Conservation (phyloP, 2,329 filamentous ascomycete species). For the Botrytis sinoallii region DNA sequence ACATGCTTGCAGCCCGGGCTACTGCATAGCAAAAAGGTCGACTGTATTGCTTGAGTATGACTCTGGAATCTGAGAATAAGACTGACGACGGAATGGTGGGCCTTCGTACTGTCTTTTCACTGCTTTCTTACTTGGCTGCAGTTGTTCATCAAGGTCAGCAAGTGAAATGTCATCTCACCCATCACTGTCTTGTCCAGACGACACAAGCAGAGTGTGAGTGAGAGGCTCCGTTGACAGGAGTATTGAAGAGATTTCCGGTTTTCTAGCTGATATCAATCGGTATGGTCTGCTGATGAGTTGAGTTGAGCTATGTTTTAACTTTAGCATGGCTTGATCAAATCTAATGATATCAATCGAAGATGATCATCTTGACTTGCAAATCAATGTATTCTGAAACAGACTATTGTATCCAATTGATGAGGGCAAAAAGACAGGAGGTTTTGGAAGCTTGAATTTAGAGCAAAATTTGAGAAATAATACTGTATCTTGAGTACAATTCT, state of each 20-base stretch:
- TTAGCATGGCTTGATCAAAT: not conserved
- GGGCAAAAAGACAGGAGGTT: not conserved
- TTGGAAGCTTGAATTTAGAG: not conserved
- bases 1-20: no score
- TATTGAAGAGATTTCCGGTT: not conserved
- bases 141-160: not conserved
- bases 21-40: not conserved
- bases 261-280: accelerated
- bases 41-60: not conserved
- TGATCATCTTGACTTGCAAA: not conserved
- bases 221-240: not conserved
- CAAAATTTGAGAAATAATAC: not conserved
- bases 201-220: not conserved
- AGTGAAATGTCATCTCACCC: not conserved
- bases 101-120: accelerated
- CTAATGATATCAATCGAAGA: not conserved
- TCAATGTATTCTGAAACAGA: not conserved
- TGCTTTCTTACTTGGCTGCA: not conserved
- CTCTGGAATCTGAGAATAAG: not conserved
- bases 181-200: not conserved
- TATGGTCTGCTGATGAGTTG: not conserved
- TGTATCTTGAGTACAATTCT: not conserved
- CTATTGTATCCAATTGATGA: not conserved
- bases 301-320: accelerated
- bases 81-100: not conserved